phyloP scores from a whole-genome alignment of 345 rosid species.

The Schrenkiella parvula region DNA sequence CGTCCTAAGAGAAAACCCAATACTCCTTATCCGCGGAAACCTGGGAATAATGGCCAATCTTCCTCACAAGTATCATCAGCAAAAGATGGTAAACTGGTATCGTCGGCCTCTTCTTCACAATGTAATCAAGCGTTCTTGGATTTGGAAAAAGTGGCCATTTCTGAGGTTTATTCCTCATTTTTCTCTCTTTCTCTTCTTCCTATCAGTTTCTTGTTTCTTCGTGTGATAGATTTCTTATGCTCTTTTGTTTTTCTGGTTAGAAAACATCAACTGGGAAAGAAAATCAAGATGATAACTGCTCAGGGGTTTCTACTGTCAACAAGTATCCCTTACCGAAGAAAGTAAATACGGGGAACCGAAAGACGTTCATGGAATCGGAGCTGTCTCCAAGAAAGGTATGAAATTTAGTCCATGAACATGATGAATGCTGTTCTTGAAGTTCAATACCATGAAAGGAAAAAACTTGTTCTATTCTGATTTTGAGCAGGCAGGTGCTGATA shows the following conservation, averaged over 20 bases:
- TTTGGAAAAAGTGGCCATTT: constrained; percentile 59
- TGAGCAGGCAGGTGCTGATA: constrained; percentile 44
- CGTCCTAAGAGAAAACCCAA: constrained; percentile 94
- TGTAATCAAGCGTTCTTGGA: constrained; percentile 45
- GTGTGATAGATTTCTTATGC: constrained; percentile 8
- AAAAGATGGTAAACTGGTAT: constrained; percentile 53
- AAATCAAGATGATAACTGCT: constrained; percentile 61
- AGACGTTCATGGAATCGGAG: constrained; percentile 54
- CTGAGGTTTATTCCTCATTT: constrained; percentile 44
- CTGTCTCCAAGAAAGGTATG: constrained; percentile 47
- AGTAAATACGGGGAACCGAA: constrained; percentile 32
- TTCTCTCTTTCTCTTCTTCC: constrained; percentile 4
- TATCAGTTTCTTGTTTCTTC: not conserved
- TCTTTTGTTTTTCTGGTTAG: constrained; percentile 31
- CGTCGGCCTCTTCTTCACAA: constrained; percentile 43
- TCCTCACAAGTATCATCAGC: constrained; percentile 36
- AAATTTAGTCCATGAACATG: constrained; percentile 26
- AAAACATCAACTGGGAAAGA: constrained; percentile 46
- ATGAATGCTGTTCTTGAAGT: constrained; percentile 28
- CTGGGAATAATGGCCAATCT: constrained; percentile 36
- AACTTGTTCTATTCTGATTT: constrained; percentile 28
- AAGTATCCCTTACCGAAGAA: constrained; percentile 42
- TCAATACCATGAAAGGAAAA: constrained; percentile 27
- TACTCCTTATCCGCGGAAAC: constrained; percentile 94
- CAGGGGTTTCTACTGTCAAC: constrained; percentile 54